These are phyloP conservation scores for Anisogramma anomala DNA, from an alignment of 2,329 filamentous ascomycete genomes.

Conservation along the genomic window DNA sequence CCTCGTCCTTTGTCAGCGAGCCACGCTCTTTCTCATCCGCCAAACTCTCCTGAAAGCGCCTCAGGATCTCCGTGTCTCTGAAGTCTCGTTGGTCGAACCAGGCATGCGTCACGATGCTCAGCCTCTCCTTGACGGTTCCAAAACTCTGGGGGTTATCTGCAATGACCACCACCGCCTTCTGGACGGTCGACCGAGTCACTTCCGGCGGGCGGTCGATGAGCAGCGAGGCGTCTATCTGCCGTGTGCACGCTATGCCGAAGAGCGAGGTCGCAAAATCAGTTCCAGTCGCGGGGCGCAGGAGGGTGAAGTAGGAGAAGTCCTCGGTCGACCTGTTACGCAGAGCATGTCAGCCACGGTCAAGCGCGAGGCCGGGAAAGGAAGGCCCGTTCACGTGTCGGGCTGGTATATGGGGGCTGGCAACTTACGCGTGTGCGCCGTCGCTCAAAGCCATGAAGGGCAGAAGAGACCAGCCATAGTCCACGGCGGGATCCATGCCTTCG, in stretches of 20 bases:
- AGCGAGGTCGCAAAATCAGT: slow-evolving; percentile 60
- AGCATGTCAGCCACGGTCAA: background rate
- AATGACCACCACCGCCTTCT: slow-evolving; percentile 95
- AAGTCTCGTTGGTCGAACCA: slow-evolving; percentile 97
- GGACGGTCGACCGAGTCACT: slow-evolving; percentile 93
- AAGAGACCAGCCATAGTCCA: slow-evolving; percentile 78
- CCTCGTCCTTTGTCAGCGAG: slow-evolving; percentile 51
- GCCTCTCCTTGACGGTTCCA: slow-evolving; percentile 77
- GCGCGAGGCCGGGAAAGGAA: background rate
- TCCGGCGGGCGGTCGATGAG: slow-evolving; percentile 71
- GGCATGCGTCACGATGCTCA: slow-evolving; percentile 81
- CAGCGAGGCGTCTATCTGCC: slow-evolving; percentile 72
- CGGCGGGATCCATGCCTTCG: slow-evolving; percentile 65
- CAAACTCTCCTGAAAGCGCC: slow-evolving; percentile 83
- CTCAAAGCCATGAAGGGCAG: slow-evolving; percentile 95
- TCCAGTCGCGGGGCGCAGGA: slow-evolving; percentile 52
- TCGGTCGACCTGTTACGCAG: slow-evolving; percentile 56
- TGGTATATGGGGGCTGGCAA: slow-evolving; percentile 15
- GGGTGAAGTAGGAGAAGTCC: slow-evolving; percentile 97
- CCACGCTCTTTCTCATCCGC: slow-evolving; percentile 52
- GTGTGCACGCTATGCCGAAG: slow-evolving; percentile 91
- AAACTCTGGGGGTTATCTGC: slow-evolving; percentile 84
- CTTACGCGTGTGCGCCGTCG: slow-evolving; percentile 87
- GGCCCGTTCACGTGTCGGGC: background rate
- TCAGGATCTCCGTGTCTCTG: slow-evolving; percentile 77